Evolutionary conservation across 2,329 filamentous ascomycete genomes (phyloP), one percentile per base, ranked within the genome.

Genomic region (Mycogone perniciosa): DNA sequence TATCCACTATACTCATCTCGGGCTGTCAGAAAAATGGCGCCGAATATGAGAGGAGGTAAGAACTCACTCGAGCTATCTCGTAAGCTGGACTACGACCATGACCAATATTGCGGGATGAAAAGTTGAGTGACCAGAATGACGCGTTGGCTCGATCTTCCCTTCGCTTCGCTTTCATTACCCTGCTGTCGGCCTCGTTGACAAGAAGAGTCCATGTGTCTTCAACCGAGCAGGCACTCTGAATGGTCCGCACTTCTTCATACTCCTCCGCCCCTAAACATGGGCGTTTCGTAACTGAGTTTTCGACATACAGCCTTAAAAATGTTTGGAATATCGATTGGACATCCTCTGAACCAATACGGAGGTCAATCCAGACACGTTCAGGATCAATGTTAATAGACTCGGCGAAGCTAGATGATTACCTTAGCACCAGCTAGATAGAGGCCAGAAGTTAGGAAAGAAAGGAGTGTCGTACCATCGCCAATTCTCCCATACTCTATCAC

Each of bases 211-310:
- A 51, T 30, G 43, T 33, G 29, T 46, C 48, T 42, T 41, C 27
- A 41, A 51, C 38, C 9, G 37, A 9, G 31, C 20, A 35, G n/a
- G 42, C 48, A 29, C 20, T 31, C 20, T 51, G 3, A 42, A 51
- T 51, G 10, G 43, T 51, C 11, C 39, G 48, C 5, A 46, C 48
- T 31, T 46, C 13, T 39, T 46, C 31, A 42, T 51, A 51, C 44
- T 51, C 48, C 31, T 51, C 42, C 10, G 43, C 42, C 27, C 48
- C 43, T n/a, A 51, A 29, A 43, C 48, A 51, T 26, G 43, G 48
- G 30, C 48, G 43, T 38, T 10, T 26, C 10, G 35, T 46, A 5
- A 46, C 43, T 30, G 35, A 51, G 30, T 33, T 10, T 38, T 42
- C 10, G 7, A 44, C 31, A 34, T 51, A 51, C 29, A 27, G n/a